Base-by-base conservation (phyloP, 805 yeast species). In the Starmera caribaea region DNA sequence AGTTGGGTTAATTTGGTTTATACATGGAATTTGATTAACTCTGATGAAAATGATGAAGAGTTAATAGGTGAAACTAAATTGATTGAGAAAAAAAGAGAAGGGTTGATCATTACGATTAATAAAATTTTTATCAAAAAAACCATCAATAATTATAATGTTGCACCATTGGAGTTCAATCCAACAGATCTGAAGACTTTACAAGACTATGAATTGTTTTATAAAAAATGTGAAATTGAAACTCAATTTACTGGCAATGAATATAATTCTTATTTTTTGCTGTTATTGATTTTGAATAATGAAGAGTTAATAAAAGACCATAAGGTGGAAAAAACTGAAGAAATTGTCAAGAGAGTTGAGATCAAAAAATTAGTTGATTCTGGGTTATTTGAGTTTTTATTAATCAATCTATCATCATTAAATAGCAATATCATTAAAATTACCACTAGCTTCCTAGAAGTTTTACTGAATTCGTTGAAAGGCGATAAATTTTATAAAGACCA, bases 221-320 rank as follows among this genome's bases (percentile, higher is more conserved):
- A 41, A 49, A 13, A 51, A 57, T 30, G 40, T 62, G 35, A 45
- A 46, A 8, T 44, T 57, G 2, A 15, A 41, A 21, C 26, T 21
- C 26, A 21, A 21, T 21, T 21, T 21, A 21, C 26, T 7, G 14
- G 54, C 65, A 0, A 46, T 21, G 26, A 62, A 7, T 84, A 88
- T 56, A 90, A 86, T 53, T 71, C 78, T n/a, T 78, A 81, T 51
- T 85, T 88, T 50, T 49, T 88, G 30, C 55, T 85, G 44, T 62
- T 81, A 40, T 53, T 79, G 43, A 58, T 80, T 5, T 54, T 81
- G 30, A 81, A 79, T 54, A 82, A 78, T 48, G 79, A 75, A 5
- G 89, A 82, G 44, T 61, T 83, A 28, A 69, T 82, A 33, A 58
- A 21, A 21, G 53, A 24, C 41, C 60, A 12, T 21, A 21, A 21